These are phyloP conservation scores for Closterium sp. DNA, from an alignment of 139 green algal species.

Conservation along the genomic window DNA sequence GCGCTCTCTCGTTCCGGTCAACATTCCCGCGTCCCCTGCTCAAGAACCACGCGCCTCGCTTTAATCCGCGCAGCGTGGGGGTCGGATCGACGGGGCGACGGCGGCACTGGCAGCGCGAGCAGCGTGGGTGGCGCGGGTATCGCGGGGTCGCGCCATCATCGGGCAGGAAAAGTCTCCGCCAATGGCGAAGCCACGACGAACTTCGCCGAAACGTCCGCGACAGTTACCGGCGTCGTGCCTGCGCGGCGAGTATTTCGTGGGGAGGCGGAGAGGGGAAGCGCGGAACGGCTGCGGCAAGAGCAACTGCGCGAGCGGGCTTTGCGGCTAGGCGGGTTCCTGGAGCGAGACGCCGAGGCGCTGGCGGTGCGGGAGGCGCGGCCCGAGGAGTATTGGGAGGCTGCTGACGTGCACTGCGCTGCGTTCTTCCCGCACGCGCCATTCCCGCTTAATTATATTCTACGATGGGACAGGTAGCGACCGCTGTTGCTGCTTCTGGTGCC, in stretches of 20 bases:
- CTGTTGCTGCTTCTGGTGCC: background rate
- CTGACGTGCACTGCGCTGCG: conserved; percentile 20
- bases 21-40: background rate
- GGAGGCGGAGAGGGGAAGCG: background rate
- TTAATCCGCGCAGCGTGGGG: background rate
- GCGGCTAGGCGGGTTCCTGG: background rate
- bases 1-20: background rate
- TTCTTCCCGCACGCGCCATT: conserved; percentile 10
- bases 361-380: background rate
- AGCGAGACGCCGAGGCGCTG: background rate
- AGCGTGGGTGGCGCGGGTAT: background rate
- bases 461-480: conserved; percentile 5
- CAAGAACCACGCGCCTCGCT: background rate
- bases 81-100: background rate
- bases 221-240: background rate
- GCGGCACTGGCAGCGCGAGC: too few relatives aligned
- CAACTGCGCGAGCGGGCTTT: background rate
- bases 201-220: background rate
- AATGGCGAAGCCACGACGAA: background rate
- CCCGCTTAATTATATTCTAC: background rate
- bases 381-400: conserved; percentile 19
- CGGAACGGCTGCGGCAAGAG: background rate
- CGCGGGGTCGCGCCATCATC: background rate
- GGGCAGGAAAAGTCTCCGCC: background rate
- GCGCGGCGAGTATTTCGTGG: background rate